Percentiles rank a stretch among this genome's conserved stretches.
Conservation (phyloP, 352 stramenopile species). For the Globisporangium mamillatum region DNA sequence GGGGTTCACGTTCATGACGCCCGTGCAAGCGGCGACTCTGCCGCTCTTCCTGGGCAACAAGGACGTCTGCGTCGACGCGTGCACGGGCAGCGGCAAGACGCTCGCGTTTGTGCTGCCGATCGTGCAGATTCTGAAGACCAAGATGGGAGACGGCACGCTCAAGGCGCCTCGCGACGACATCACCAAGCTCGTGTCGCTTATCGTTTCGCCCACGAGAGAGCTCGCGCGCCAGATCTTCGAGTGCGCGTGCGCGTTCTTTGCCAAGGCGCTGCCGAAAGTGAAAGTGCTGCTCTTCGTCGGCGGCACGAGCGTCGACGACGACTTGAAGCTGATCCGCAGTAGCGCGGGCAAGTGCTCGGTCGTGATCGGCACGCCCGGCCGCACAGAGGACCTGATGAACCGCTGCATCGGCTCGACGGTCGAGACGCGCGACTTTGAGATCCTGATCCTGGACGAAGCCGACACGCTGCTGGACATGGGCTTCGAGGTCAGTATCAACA, state of each 20-base stretch:
- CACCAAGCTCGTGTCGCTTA: slow-evolving; percentile 75
- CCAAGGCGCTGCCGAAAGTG: slow-evolving; percentile 55
- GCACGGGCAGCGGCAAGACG: slow-evolving; percentile 94
- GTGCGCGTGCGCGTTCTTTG: slow-evolving; percentile 64
- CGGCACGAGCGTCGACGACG: slow-evolving; percentile 86
- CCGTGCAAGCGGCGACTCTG: slow-evolving; percentile 90
- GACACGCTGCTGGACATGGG: slow-evolving; percentile 98
- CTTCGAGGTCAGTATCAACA: slow-evolving; percentile 95
- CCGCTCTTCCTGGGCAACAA: slow-evolving; percentile 94
- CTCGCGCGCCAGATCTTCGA: slow-evolving; percentile 86
- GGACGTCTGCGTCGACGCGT: slow-evolving; percentile 93
- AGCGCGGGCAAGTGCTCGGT: slow-evolving; percentile 65
- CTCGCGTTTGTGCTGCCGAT: slow-evolving; percentile 94
- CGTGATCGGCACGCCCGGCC: slow-evolving; percentile 81
- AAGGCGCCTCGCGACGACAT: slow-evolving; percentile 48
- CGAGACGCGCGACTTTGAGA: slow-evolving; percentile 93
- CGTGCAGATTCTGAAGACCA: slow-evolving; percentile 86
- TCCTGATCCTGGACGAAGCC: slow-evolving; percentile 99
- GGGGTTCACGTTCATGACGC: slow-evolving; percentile 89
- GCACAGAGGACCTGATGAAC: slow-evolving; percentile 86
- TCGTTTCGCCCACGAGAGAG: slow-evolving; percentile 89
- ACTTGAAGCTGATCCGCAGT: slow-evolving; percentile 60
- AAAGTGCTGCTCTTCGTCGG: slow-evolving; percentile 88
- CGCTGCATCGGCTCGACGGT: slow-evolving; percentile 72
- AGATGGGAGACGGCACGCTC: slow-evolving; percentile 62